Evolutionary conservation across 768 basidiomycete genomes (phyloP), one percentile per base, ranked within the genome.

Genomic region (Suillus variegatus): DNA sequence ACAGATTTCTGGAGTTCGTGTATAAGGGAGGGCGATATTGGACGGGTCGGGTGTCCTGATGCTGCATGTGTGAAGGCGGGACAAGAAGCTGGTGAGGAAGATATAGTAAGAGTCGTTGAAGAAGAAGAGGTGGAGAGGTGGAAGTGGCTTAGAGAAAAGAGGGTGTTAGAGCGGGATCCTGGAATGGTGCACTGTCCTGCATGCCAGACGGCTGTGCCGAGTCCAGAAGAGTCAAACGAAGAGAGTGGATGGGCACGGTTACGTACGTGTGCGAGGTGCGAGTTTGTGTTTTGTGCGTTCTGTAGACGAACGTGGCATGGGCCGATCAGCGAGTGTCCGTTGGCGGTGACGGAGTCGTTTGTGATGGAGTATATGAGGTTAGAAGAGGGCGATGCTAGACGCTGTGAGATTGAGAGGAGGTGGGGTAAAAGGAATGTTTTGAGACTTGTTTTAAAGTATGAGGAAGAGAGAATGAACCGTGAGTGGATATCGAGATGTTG

Each of bases 281-380:
- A 79, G 5, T 95, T 86, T 76, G 88, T 89, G 0, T 96, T 96
- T 73, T 96, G 95, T 76, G 84, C 87, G 4, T 90, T 91, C 69
- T 97, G 95, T 74, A 85, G 84, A 67, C 84, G 88, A 52, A 90
- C 91, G 58, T 97, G 95, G 94, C 95, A 97, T 73, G 95, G 95
- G 2, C 87, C 92, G 2, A 83, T 90, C 60, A 84, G 86, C 6
- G 78, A 83, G 12, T 97, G 95, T 67, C 85, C 86, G 0, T 84
- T 92, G 35, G 85, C 88, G 12, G 77, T 86, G 36, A 86, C 88
- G n/a, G 87, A 90, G 69, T 79, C 82, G 47, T 73, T 95, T 58
- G 82, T 93, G 20, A 69, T 82, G 43, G 86, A 91, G 64, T 95
- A 96, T 72, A 78, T 92, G 66, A 81, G 80, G 2, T 79, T 85